Percentiles rank a stretch among this genome's conserved stretches.
phyloP scores from a whole-genome alignment of 805 yeast genomes.

The Tanozyma kutaoensis region DNA sequence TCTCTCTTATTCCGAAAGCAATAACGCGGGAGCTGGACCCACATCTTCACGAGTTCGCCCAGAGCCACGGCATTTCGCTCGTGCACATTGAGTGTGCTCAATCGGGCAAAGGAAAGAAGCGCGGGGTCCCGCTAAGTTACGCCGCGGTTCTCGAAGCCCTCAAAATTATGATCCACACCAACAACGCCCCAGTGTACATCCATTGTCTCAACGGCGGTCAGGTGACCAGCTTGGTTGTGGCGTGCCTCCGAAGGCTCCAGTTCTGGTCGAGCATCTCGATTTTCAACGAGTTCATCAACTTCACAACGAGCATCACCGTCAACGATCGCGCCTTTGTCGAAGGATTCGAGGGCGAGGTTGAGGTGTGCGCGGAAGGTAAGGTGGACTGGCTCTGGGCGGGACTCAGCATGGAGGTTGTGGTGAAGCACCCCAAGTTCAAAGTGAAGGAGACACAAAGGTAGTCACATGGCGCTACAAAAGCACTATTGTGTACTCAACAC shows the following conservation, averaged over 20 bases:
- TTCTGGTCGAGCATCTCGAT: slow-evolving; percentile 87
- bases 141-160: slow-evolving; percentile 47
- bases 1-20: slow-evolving; percentile 72
- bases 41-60: slow-evolving; percentile 37
- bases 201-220: slow-evolving; percentile 90
- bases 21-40: slow-evolving; percentile 42
- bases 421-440: slow-evolving; percentile 39
- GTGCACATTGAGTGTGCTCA: slow-evolving; percentile 58
- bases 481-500: too few relatives aligned
- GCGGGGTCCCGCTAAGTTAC: slow-evolving; percentile 71
- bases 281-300: slow-evolving; percentile 70
- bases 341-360: slow-evolving; percentile 54
- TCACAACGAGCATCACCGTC: slow-evolving; percentile 63
- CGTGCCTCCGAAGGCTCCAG: slow-evolving; percentile 71
- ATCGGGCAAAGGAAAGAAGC: slow-evolving; percentile 66
- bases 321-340: slow-evolving; percentile 81
- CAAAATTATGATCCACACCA: slow-evolving; percentile 44
- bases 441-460: slow-evolving; percentile 15
- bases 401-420: slow-evolving; percentile 41
- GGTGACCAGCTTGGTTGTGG: slow-evolving; percentile 70
- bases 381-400: slow-evolving; percentile 62
- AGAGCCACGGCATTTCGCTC: slow-evolving; percentile 37
- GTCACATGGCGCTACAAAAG: too few relatives aligned
- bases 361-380: slow-evolving; percentile 27
- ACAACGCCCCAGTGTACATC: slow-evolving; percentile 58